Conservation (phyloP, 768 basidiomycete genomes). For the Postia placenta region DNA sequence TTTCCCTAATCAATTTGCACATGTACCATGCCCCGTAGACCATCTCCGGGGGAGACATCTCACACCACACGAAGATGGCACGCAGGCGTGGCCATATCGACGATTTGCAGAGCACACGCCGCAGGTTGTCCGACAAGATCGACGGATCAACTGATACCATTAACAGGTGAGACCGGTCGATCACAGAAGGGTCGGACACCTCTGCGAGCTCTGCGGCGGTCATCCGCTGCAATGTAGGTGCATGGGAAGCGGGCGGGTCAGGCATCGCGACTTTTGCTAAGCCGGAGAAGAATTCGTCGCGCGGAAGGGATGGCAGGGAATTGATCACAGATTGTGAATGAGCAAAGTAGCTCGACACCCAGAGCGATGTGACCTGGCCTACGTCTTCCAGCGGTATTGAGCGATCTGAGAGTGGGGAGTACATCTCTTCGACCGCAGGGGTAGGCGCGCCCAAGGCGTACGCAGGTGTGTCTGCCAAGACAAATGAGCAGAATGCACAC, state of each 20-base stretch:
- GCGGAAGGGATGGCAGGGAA: background rate
- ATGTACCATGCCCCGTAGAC: background rate
- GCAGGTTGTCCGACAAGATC: background rate
- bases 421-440: background rate
- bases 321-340: background rate
- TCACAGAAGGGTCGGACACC: background rate
- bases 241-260: background rate
- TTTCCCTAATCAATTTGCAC: background rate
- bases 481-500: too few relatives aligned
- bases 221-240: background rate
- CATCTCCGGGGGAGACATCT: constrained; percentile 3
- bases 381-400: background rate
- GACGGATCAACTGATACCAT: background rate
- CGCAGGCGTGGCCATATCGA: background rate
- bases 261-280: background rate
- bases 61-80: background rate
- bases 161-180: background rate
- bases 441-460: background rate
- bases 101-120: background rate
- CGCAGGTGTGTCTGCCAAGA: background rate
- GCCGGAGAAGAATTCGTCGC: background rate
- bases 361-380: background rate
- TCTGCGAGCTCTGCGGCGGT: background rate
- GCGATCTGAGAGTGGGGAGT: background rate
- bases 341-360: constrained; percentile 4